Percentiles rank a stretch among this genome's conserved stretches.
These are phyloP conservation scores for Ceratocystis destructans DNA, from an alignment of 2,329 filamentous ascomycete species.

Conservation along the genomic window DNA sequence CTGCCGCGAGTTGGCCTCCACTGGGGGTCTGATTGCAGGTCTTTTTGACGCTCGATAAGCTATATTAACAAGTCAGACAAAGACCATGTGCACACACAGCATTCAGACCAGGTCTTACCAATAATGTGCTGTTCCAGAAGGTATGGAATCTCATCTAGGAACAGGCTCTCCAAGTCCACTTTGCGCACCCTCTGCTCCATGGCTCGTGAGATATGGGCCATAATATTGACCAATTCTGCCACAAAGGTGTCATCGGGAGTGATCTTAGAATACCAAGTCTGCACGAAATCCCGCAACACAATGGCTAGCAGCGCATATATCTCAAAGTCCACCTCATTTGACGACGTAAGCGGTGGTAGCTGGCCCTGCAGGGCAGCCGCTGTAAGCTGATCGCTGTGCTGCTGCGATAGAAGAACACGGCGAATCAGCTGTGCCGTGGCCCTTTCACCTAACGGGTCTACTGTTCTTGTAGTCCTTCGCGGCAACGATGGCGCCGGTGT, in stretches of 20 bases:
- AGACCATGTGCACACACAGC: constrained; percentile 1
- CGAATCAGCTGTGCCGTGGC: constrained; percentile 72
- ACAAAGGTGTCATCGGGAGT: constrained; percentile 82
- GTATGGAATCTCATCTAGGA: constrained; percentile 78
- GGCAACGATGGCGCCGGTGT: constrained; percentile 22
- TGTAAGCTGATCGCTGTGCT: constrained; percentile 41
- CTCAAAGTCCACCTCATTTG: constrained; percentile 84
- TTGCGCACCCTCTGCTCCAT: constrained; percentile 74
- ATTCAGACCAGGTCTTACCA: constrained; percentile 39
- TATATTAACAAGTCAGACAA: constrained; percentile 26
- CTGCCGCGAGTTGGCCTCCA: constrained; percentile 48
- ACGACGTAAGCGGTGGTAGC: constrained; percentile 81
- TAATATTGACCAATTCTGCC: constrained; percentile 74
- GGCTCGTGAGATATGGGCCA: constrained; percentile 80
- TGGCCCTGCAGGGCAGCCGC: constrained; percentile 61
- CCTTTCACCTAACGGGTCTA: constrained; percentile 55
- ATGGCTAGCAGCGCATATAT: constrained; percentile 80
- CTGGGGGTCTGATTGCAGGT: constrained; percentile 42
- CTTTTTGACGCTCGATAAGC: constrained; percentile 59
- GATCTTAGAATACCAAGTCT: constrained; percentile 86
- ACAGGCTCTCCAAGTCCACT: constrained; percentile 66
- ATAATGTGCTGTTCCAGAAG: constrained; percentile 66
- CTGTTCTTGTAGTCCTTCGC: constrained; percentile 27
- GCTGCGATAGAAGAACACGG: constrained; percentile 63
- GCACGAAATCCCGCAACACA: constrained; percentile 77